A percentile compares a stretch with the other conserved stretches of the same genome.
Evolutionary conservation across 2,329 filamentous ascomycete genomes (phyloP).

Genomic region (Alternaria sp.): DNA sequence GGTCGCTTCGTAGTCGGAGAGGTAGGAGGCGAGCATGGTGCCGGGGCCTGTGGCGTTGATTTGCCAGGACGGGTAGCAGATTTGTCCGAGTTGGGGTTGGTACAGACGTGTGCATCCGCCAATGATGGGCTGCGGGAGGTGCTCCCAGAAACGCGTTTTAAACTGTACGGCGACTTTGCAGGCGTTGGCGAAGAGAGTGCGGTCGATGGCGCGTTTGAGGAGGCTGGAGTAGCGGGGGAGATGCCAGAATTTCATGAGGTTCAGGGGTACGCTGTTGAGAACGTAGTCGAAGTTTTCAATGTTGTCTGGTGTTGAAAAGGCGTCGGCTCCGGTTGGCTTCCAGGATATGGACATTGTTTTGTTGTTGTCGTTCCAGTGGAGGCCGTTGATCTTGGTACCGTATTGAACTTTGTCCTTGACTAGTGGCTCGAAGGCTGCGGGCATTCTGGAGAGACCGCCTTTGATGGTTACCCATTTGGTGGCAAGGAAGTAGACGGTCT

Average conservation of each 20-base stretch:
- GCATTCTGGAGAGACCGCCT: conserved; percentile 64
- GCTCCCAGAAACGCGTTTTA: conserved; percentile 66
- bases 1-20: conserved; percentile 3
- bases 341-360: conserved; percentile 65
- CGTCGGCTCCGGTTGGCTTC: conserved; percentile 15
- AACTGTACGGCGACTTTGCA: conserved; percentile 71
- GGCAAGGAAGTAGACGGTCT: conserved; percentile 64
- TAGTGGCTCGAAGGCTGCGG: conserved; percentile 67
- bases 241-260: conserved; percentile 67
- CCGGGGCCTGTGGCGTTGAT: conserved; percentile 67
- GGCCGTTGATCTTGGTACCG: conserved; percentile 63
- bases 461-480: conserved; percentile 69
- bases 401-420: conserved; percentile 65
- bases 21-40: conserved; percentile 57
- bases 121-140: conserved; percentile 62
- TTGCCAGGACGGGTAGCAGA: conserved; percentile 73
- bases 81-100: conserved; percentile 65
- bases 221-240: conserved; percentile 61
- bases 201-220: conserved; percentile 55
- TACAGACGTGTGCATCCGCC: conserved; percentile 68
- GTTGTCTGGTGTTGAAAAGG: conserved; percentile 48
- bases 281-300: conserved; percentile 67
- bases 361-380: conserved; percentile 59
- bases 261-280: conserved; percentile 69
- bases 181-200: conserved; percentile 55